A percentile compares a stretch with the other conserved stretches of the same genome.
These are phyloP conservation scores for Periconia digitata DNA, from an alignment of 2,329 filamentous ascomycete genomes.

Conservation along the genomic window DNA sequence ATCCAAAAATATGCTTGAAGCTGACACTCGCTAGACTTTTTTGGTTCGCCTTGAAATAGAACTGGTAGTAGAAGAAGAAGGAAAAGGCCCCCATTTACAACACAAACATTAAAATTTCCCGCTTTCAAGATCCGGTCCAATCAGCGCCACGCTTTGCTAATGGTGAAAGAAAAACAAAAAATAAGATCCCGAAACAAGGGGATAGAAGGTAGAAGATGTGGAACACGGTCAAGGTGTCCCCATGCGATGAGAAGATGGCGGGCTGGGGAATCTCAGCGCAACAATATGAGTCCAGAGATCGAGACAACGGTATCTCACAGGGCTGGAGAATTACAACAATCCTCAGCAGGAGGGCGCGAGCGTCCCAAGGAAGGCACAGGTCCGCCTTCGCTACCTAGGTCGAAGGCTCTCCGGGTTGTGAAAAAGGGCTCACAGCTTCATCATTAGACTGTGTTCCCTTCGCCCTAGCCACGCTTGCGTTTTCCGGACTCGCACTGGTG, in stretches of 20 bases:
- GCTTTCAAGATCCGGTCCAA: conserved; percentile 1
- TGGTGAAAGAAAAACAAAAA: not conserved
- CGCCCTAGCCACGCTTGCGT: not conserved
- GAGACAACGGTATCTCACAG: not conserved
- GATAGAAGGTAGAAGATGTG: not conserved
- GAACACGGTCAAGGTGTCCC: not conserved
- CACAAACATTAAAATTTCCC: no score
- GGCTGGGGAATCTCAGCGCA: not conserved
- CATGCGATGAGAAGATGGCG: not conserved
- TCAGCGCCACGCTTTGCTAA: conserved; percentile 14
- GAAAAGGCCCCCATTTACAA: not conserved
- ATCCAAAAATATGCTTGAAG: no score
- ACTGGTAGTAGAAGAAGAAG: not conserved
- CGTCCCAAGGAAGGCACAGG: not conserved
- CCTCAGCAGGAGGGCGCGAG: no score
- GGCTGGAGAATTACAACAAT: no score
- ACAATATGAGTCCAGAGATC: no score
- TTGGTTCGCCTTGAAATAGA: no score
- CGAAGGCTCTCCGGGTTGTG: not conserved
- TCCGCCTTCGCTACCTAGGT: not conserved
- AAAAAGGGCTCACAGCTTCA: not conserved
- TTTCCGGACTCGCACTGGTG: not conserved
- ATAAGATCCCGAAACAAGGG: not conserved
- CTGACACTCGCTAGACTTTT: not conserved
- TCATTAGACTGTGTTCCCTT: not conserved